phyloP scores from a whole-genome alignment of 441 rosid species.

The Isatis lusitanica region DNA sequence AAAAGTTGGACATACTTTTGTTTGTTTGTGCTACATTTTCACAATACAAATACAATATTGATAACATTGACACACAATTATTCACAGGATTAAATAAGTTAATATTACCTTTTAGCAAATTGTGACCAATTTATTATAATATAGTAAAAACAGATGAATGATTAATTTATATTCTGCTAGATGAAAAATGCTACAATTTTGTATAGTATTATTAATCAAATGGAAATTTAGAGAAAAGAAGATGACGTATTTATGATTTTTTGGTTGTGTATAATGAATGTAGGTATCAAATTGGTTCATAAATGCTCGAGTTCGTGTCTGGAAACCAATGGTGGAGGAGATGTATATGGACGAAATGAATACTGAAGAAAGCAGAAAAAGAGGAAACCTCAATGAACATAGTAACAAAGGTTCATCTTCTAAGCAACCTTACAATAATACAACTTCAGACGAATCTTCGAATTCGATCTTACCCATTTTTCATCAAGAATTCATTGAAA shows the following conservation, averaged over 20 bases:
- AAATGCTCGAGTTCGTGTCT: conserved; percentile 64
- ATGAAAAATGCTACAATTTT: neutral
- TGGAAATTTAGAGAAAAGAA: neutral
- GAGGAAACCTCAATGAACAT: conserved; percentile 14
- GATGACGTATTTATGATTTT: neutral
- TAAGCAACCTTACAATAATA: conserved; percentile 27
- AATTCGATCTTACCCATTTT: conserved; percentile 45
- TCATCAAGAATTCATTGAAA: conserved; percentile 35
- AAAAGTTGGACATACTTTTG: neutral
- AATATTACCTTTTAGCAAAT: neutral
- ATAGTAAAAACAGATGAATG: neutral
- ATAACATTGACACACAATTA: neutral
- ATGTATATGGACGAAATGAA: conserved; percentile 61
- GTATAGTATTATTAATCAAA: no score
- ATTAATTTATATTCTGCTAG: neutral
- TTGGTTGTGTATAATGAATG: neutral
- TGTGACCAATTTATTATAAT: neutral
- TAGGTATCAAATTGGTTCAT: conserved; percentile 75
- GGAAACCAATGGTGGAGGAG: conserved; percentile 75
- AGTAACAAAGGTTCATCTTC: conserved; percentile 24
- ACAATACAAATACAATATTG: neutral
- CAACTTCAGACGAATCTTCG: conserved; percentile 25
- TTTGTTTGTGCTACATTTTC: neutral
- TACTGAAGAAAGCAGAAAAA: conserved; percentile 38
- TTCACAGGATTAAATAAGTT: neutral